These are phyloP conservation scores for Ascobolus immersus DNA, from an alignment of 495 filamentous ascomycete genomes.

Conservation along the genomic window DNA sequence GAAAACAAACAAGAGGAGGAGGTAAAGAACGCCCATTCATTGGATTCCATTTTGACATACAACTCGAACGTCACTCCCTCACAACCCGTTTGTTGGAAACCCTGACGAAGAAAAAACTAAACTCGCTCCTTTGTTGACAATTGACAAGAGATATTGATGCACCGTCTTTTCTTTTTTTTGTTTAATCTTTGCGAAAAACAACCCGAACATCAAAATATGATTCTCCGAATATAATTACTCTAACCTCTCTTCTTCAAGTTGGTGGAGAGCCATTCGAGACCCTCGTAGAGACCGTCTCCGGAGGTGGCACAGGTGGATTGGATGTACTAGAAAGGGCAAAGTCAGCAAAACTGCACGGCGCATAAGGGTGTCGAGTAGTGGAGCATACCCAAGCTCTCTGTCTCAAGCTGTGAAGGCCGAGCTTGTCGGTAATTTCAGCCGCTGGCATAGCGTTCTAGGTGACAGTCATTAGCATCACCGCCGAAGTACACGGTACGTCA, in stretches of 20 bases:
- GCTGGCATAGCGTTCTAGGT: constrained; percentile 93
- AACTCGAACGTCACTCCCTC: too few species aligned
- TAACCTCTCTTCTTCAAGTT: constrained; percentile 36
- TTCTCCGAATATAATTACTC: too few species aligned
- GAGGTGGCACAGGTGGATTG: constrained; percentile 99
- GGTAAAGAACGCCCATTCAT: too few species aligned
- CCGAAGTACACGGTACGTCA: background rate
- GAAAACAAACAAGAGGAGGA: too few species aligned
- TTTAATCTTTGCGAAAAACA: constrained; percentile 22
- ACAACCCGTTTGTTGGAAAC: too few species aligned
- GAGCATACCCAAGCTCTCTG: constrained; percentile 88
- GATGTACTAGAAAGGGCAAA: constrained; percentile 45
- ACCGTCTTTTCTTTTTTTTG: constrained; percentile 24
- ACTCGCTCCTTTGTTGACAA: too few species aligned
- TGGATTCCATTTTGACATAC: too few species aligned
- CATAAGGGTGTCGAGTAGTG: background rate
- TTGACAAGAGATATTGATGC: constrained; percentile 18
- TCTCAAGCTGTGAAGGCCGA: constrained; percentile 93
- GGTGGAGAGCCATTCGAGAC: constrained; percentile 96
- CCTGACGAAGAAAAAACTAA: too few species aligned
- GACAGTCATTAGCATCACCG: constrained; percentile 5
- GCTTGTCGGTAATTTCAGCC: constrained; percentile 98
- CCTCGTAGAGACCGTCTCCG: constrained; percentile 97
- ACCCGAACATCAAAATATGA: constrained; percentile 22
- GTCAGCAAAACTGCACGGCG: constrained; percentile 8